Percentiles rank a stretch among this genome's conserved stretches.
These are phyloP conservation scores for Chaetomiaceae sp. DNA, from an alignment of 2,329 filamentous ascomycete genomes.

Conservation along the genomic window DNA sequence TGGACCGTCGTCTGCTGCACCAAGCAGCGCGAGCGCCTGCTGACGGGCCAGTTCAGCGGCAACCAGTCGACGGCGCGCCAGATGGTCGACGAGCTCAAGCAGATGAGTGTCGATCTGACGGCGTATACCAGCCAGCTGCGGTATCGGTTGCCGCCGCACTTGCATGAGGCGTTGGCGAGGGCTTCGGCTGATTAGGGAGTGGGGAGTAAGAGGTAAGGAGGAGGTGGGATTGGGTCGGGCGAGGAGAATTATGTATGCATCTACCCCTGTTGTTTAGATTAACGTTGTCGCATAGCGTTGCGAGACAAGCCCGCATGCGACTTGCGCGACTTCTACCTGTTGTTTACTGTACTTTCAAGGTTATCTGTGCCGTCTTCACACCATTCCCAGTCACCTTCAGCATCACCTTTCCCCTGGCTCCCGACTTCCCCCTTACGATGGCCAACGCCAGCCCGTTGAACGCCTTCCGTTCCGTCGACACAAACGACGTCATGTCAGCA, in stretches of 20 bases:
- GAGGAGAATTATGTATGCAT: background rate
- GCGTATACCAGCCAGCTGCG: slow-evolving; percentile 90
- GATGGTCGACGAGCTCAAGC: slow-evolving; percentile 67
- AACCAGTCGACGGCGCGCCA: slow-evolving; percentile 60
- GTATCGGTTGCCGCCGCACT: slow-evolving; percentile 79
- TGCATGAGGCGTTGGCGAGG: slow-evolving; percentile 83
- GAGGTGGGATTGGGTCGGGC: no score
- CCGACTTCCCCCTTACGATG: slow-evolving; percentile 29
- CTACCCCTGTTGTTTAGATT: background rate
- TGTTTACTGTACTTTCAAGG: background rate
- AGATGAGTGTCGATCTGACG: slow-evolving; percentile 84
- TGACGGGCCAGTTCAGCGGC: slow-evolving; percentile 67
- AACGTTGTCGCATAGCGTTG: background rate
- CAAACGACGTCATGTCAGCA: slow-evolving; percentile 40
- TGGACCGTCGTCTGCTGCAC: slow-evolving; percentile 90
- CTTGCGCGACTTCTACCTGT: background rate
- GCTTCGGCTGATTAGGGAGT: slow-evolving; percentile 62
- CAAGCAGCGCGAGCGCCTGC: slow-evolving; percentile 68
- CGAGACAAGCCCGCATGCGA: no score
- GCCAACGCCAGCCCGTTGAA: slow-evolving; percentile 38
- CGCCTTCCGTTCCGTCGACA: slow-evolving; percentile 35
- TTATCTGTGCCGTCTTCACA: background rate
- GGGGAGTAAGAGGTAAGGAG: no score
- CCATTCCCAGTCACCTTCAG: background rate
- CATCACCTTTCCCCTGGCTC: background rate